A percentile compares a stretch with the other conserved stretches of the same genome.
These are phyloP conservation scores for Millerago galiae DNA, from an alignment of 805 yeast species.

Conservation along the genomic window DNA sequence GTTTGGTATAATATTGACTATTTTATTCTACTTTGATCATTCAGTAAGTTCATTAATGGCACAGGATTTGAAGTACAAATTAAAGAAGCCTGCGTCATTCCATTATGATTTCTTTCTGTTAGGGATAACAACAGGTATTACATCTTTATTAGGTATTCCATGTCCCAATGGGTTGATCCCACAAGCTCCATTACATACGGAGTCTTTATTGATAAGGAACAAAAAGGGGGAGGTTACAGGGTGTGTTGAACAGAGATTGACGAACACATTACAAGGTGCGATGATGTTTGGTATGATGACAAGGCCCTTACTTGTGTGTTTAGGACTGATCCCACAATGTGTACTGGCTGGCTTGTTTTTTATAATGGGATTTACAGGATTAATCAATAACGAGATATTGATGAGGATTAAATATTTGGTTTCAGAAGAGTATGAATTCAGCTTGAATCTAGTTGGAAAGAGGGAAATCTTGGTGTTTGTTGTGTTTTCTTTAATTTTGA, in stretches of 20 bases:
- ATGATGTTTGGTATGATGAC: slow-evolving; percentile 84
- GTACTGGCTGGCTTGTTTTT: slow-evolving; percentile 89
- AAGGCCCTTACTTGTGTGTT: slow-evolving; percentile 73
- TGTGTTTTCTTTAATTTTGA: slow-evolving; percentile 55
- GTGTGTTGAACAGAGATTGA: slow-evolving; percentile 85
- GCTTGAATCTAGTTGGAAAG: slow-evolving; percentile 27
- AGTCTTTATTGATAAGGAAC: slow-evolving; percentile 53
- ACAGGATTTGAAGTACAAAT: slow-evolving; percentile 73
- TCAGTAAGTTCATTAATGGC: slow-evolving; percentile 92
- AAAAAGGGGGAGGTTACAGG: slow-evolving; percentile 15
- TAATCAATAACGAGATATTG: slow-evolving; percentile 60
- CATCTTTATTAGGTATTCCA: slow-evolving; percentile 87
- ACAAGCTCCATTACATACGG: slow-evolving; percentile 93
- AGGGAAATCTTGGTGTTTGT: slow-evolving; percentile 47
- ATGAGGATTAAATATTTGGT: slow-evolving; percentile 56
- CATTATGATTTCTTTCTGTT: slow-evolving; percentile 87
- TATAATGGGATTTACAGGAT: slow-evolving; percentile 84
- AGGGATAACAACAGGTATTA: slow-evolving; percentile 80
- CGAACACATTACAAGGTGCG: slow-evolving; percentile 81
- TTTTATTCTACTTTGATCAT: slow-evolving; percentile 89
- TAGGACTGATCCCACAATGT: slow-evolving; percentile 86
- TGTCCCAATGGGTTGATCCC: slow-evolving; percentile 97
- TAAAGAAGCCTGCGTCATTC: slow-evolving; percentile 81
- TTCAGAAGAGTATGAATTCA: slow-evolving; percentile 24
- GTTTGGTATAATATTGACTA: slow-evolving; percentile 79